These are phyloP conservation scores for Vitis rupestris DNA, from an alignment of 164 flowering plant genomes.

Conservation along the genomic window DNA sequence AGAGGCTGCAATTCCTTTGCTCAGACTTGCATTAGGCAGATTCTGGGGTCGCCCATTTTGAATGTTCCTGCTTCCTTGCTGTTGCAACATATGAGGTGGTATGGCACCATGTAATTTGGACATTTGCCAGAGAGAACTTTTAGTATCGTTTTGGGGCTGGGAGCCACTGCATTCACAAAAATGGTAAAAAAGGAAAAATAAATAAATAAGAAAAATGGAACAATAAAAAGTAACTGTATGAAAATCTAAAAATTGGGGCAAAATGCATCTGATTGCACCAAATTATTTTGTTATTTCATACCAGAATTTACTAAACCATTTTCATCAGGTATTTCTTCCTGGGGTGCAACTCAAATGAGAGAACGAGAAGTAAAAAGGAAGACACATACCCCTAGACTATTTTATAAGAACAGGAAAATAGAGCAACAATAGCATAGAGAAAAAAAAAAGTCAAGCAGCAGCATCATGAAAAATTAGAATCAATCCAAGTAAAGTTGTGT, in stretches of 20 bases:
- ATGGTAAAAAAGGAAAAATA: too few relatives aligned
- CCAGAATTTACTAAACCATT: background rate
- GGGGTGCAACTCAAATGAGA: background rate
- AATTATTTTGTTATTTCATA: background rate
- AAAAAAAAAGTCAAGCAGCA: too few relatives aligned
- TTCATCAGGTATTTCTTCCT: background rate
- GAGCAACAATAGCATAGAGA: too few relatives aligned
- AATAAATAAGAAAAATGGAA: too few relatives aligned
- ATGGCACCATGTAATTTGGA: conserved; percentile 21
- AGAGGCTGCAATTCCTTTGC: conserved; percentile 22
- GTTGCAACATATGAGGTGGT: conserved; percentile 23
- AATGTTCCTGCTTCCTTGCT: conserved; percentile 30
- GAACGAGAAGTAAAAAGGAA: background rate
- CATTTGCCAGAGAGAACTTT: conserved; percentile 12
- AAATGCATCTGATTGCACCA: background rate
- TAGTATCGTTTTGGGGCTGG: conserved; percentile 22
- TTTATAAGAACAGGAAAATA: too few relatives aligned
- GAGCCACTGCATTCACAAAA: conserved; percentile 16
- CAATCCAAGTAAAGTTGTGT: too few relatives aligned
- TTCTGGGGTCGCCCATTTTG: conserved; percentile 24
- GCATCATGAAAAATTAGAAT: too few relatives aligned
- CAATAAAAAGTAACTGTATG: background rate
- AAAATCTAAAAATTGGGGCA: background rate
- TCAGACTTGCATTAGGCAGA: conserved; percentile 18
- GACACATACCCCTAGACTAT: too few relatives aligned